Conservation (phyloP, 2,329 filamentous ascomycete genomes). For the Beauveria sp. region DNA sequence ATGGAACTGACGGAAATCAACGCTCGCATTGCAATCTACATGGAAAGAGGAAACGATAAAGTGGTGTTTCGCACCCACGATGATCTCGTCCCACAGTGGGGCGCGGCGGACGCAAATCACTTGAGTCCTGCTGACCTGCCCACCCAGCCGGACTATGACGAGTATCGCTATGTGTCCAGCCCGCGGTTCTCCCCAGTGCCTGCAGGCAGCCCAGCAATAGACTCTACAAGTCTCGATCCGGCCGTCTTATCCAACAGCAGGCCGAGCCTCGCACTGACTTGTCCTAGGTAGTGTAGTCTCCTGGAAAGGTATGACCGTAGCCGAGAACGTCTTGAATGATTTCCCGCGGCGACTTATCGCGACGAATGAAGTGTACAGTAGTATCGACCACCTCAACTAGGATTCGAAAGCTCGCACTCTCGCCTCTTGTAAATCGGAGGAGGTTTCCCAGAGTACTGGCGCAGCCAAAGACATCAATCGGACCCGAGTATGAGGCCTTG, state of each 20-base stretch:
- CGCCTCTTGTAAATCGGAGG: constrained; percentile 43
- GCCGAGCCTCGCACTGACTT: constrained; percentile 42
- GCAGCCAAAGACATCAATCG: constrained; percentile 51
- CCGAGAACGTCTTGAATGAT: constrained; percentile 46
- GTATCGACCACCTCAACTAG: constrained; percentile 46
- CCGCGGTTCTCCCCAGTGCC: too few relatives aligned
- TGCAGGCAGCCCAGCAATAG: too few relatives aligned
- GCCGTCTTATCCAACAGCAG: constrained; percentile 16
- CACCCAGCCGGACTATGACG: too few relatives aligned
- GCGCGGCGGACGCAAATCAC: too few relatives aligned
- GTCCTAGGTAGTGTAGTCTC: constrained; percentile 59
- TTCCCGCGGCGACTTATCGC: constrained; percentile 53
- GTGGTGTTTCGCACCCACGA: too few relatives aligned
- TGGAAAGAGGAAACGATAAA: too few relatives aligned
- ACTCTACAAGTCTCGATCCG: too few relatives aligned
- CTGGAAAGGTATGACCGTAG: constrained; percentile 60
- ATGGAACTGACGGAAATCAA: too few relatives aligned
- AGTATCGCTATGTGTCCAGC: too few relatives aligned
- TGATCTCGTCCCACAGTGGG: too few relatives aligned
- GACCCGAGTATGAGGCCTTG: not conserved
- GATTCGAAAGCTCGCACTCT: constrained; percentile 47
- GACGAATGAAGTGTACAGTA: constrained; percentile 56
- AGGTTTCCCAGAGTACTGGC: constrained; percentile 55
- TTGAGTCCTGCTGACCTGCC: too few relatives aligned
- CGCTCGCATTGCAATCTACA: too few relatives aligned